Conservation (phyloP, 2,329 filamentous ascomycete genomes). For the Alternaria incomplexa region DNA sequence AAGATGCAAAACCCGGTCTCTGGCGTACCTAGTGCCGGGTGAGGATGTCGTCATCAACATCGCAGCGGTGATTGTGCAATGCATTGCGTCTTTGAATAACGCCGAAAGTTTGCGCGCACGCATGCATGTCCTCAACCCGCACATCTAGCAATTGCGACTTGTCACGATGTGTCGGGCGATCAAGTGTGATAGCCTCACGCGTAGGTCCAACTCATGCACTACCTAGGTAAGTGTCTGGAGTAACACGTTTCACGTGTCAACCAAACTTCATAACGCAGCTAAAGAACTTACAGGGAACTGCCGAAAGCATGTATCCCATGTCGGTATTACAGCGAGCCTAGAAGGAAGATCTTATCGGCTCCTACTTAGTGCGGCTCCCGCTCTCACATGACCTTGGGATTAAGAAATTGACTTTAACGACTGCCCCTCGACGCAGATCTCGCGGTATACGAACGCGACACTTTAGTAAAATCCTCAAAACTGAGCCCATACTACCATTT, state of each 20-base stretch:
- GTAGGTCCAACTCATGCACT: not conserved
- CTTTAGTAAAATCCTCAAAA: not conserved
- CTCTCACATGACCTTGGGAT: not conserved
- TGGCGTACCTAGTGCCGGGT: not conserved
- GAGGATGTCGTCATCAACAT: not conserved
- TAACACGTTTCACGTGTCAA: not conserved
- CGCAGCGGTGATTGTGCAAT: not conserved
- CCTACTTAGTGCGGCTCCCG: not conserved
- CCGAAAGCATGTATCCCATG: not conserved
- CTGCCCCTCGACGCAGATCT: not conserved
- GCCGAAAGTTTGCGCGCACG: not conserved
- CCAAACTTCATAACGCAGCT: not conserved
- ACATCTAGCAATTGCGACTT: not conserved
- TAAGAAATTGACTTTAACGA: not conserved
- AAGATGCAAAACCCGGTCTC: not conserved
- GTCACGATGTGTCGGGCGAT: not conserved
- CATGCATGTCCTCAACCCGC: not conserved
- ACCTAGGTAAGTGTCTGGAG: not conserved
- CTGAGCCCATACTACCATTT: not conserved
- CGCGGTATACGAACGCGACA: not conserved
- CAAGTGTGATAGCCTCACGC: not conserved
- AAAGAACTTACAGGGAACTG: not conserved
- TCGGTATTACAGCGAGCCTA: not conserved
- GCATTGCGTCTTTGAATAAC: not conserved
- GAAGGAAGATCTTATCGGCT: not conserved